Base-by-base conservation (phyloP, 208 protist genomes). In the Leishmania martiniquensis region DNA sequence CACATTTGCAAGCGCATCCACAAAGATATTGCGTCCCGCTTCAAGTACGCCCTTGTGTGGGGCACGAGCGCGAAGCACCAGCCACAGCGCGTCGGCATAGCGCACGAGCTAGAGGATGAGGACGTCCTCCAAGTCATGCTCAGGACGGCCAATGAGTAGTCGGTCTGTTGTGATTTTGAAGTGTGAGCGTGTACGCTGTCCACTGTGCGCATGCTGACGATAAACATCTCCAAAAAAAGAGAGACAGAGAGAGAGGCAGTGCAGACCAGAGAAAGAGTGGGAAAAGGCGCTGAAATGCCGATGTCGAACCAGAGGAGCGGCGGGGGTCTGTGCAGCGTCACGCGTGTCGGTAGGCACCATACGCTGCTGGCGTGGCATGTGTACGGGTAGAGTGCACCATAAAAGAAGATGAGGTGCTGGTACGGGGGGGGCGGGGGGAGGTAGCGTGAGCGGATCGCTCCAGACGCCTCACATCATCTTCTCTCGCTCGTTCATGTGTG, bases 21-120 rank as follows among this genome's bases (percentile, higher is more conserved):
- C 86, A 98, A 97, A 69, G 95, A 98, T 59, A 97, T 99, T 69
- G 85, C 87, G 1, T 87, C 90, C 1, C 91, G 93, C 37, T 99
- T 99, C 84, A 97, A 97, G 78, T 99, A 98, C 79, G 96, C 94
- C 3, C 71, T 99, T 22, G 94, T 99, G 13, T 99, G 98, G 98
- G 98, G 99, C 47, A 88, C 88, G 0, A 99, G 96, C 60, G 98
- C 98, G 12, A 99, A 99, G 83, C 97, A 99, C 85, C 89, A 93
- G 57, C 97, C 98, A 57, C 98, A 99, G 79, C 89, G 95, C 71
- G 98, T 99, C 20, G 98, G 98, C 44, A 93, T 99, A 29, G 76
- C 80, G n/a, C 95, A 98, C 78, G 65, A 76, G 45, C 79, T 98
- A 34, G 92, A 95, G 63, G 95, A 98, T 78, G 95, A 98, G 77